Conservation (phyloP, 495 filamentous ascomycete species). For the Tuber borchii region DNA sequence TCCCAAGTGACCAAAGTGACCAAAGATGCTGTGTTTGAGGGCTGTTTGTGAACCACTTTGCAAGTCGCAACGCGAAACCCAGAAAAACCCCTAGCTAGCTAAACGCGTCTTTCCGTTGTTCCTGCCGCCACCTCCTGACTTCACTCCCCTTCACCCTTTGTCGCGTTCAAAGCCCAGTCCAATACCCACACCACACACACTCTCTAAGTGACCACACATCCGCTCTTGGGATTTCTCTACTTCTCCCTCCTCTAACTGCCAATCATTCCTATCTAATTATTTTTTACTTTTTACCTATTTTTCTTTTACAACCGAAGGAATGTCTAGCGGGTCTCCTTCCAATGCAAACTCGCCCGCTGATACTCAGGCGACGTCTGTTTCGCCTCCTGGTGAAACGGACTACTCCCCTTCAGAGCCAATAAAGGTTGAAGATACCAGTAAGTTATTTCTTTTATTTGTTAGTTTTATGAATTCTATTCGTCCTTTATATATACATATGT, state of each 20-base stretch:
- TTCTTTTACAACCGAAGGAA: background rate
- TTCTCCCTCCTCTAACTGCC: background rate
- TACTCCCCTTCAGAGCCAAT: background rate
- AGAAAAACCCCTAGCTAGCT: background rate
- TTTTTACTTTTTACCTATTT: background rate
- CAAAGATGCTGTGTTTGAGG: background rate
- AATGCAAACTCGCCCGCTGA: slow-evolving; percentile 4
- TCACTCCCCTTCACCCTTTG: background rate
- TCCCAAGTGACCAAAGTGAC: slow-evolving; percentile 2
- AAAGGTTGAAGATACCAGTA: slow-evolving; percentile 1
- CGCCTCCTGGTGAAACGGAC: background rate
- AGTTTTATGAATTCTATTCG: background rate
- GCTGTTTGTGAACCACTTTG: slow-evolving; percentile 4
- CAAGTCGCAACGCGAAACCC: background rate
- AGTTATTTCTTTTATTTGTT: background rate
- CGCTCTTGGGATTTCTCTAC: background rate
- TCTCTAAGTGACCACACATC: background rate
- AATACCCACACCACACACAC: background rate
- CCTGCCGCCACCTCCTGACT: background rate
- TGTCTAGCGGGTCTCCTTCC: background rate
- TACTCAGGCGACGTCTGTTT: slow-evolving; percentile 1
- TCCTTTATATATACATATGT: background rate
- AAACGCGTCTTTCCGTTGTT: slow-evolving; percentile 2
- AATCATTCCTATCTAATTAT: background rate
- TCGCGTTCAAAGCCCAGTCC: background rate